phyloP scores from a whole-genome alignment of 2,329 filamentous ascomycete genomes.

The Claviceps purpurea region DNA sequence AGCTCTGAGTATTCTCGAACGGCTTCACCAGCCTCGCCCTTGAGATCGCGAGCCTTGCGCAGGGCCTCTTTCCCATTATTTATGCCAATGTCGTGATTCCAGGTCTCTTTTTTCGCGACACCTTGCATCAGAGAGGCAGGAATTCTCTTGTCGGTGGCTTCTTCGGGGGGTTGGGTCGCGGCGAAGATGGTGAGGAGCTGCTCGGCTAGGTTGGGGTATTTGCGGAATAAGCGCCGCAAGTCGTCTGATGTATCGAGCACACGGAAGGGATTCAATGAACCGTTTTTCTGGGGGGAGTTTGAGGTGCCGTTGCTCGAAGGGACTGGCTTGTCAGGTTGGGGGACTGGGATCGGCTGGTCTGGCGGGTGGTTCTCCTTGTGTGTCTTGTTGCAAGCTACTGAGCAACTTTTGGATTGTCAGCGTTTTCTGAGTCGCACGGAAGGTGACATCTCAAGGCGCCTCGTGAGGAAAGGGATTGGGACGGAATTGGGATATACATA shows the following conservation, averaged over 20 bases:
- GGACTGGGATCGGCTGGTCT: slow-evolving; percentile 19
- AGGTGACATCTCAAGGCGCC: not conserved
- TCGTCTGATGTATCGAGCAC: slow-evolving; percentile 37
- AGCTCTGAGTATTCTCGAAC: slow-evolving; percentile 48
- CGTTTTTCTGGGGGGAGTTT: slow-evolving; percentile 3
- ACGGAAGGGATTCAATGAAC: slow-evolving; percentile 32
- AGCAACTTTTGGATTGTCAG: slow-evolving; percentile 29
- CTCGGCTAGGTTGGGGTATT: slow-evolving; percentile 35
- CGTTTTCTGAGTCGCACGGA: too few relatives aligned
- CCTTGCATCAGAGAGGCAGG: slow-evolving; percentile 21
- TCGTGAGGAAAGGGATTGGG: not conserved
- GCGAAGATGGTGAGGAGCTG: slow-evolving; percentile 36
- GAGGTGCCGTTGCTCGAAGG: not conserved
- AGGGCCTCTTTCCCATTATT: slow-evolving; percentile 41
- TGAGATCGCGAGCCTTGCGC: slow-evolving; percentile 33
- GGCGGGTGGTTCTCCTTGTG: slow-evolving; percentile 38
- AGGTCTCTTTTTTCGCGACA: slow-evolving; percentile 27
- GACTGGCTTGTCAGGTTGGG: slow-evolving; percentile 5
- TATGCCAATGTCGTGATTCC: slow-evolving; percentile 46
- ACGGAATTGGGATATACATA: slow-evolving; percentile 21
- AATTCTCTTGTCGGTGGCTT: slow-evolving; percentile 15
- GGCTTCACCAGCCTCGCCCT: slow-evolving; percentile 43
- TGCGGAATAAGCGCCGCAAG: slow-evolving; percentile 35
- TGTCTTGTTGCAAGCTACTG: slow-evolving; percentile 40
- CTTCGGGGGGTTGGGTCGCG: slow-evolving; percentile 33